Conservation (phyloP, 148 eudicot genomes). For the Rhododendron mucronatum region DNA sequence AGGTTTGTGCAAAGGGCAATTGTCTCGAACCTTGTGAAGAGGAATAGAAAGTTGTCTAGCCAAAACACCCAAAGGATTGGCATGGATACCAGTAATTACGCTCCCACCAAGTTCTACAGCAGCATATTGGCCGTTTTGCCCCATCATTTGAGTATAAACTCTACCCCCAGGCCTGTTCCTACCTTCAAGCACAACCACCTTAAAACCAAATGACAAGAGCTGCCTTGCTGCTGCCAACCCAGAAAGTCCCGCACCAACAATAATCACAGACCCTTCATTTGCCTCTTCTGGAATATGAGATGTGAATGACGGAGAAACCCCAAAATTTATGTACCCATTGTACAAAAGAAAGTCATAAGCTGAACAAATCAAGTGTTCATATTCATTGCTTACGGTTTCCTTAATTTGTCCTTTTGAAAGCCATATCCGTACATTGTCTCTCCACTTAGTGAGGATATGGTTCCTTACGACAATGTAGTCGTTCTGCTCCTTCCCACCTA, state of each 20-base stretch:
- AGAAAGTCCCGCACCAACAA: constrained; percentile 88
- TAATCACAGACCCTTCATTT: constrained; percentile 69
- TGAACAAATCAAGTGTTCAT: constrained; percentile 60
- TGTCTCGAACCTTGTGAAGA: constrained; percentile 85
- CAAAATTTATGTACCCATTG: constrained; percentile 88
- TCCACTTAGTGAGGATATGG: constrained; percentile 86
- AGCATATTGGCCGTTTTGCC: constrained; percentile 47
- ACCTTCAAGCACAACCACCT: constrained; percentile 81
- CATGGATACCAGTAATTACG: constrained; percentile 91
- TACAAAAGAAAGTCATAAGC: constrained; percentile 82
- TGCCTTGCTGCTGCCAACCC: constrained; percentile 96
- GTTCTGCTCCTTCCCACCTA: constrained; percentile 86
- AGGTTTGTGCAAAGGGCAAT: constrained; percentile 83
- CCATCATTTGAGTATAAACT: constrained; percentile 86
- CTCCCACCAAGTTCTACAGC: constrained; percentile 93
- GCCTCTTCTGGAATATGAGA: constrained; percentile 65
- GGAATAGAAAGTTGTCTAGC: constrained; percentile 88
- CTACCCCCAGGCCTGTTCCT: constrained; percentile 90
- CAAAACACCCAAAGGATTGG: constrained; percentile 87
- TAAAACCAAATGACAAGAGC: constrained; percentile 78
- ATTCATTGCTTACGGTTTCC: constrained; percentile 80
- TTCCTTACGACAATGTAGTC: constrained; percentile 92
- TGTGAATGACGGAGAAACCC: constrained; percentile 54
- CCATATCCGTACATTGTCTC: constrained; percentile 71
- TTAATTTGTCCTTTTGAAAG: constrained; percentile 64